Evolutionary conservation across 768 basidiomycete species (phyloP).

Genomic region (Cystofilobasidium bisporidii): DNA sequence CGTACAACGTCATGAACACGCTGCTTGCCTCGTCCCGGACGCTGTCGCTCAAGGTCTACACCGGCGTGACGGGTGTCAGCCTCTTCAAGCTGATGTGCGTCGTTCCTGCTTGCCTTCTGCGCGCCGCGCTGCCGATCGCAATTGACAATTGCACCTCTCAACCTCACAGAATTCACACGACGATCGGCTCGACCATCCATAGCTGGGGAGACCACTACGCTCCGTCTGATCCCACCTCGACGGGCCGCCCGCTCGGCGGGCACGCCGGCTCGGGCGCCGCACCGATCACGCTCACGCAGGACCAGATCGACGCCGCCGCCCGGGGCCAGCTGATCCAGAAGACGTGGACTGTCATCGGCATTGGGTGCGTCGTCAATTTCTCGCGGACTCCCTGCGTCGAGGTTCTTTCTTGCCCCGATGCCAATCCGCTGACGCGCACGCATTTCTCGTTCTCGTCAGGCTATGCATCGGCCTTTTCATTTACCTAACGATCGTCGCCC

Average conservation of each 20-base stretch:
- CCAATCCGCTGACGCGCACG: too few relatives aligned
- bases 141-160: too few relatives aligned
- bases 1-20: constrained; percentile 85
- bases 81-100: constrained; percentile 66
- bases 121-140: too few relatives aligned
- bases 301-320: constrained; percentile 5
- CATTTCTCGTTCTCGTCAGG: background rate
- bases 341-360: constrained; percentile 25
- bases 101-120: background rate
- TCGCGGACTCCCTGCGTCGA: background rate
- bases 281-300: background rate
- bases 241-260: background rate
- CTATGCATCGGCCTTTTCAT: constrained; percentile 66
- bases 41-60: constrained; percentile 57
- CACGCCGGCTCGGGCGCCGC: background rate
- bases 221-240: background rate
- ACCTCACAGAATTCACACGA: constrained; percentile 64
- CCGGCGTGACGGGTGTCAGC: constrained; percentile 66
- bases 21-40: constrained; percentile 79
- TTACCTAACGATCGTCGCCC: constrained; percentile 71
- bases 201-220: constrained; percentile 18
- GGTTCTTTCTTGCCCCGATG: too few relatives aligned
- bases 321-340: constrained; percentile 20
- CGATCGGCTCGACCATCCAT: constrained; percentile 49
- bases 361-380: constrained; percentile 6